Evolutionary conservation across 148 eudicot species (phyloP).

Genomic region (Rhododendron molle): DNA sequence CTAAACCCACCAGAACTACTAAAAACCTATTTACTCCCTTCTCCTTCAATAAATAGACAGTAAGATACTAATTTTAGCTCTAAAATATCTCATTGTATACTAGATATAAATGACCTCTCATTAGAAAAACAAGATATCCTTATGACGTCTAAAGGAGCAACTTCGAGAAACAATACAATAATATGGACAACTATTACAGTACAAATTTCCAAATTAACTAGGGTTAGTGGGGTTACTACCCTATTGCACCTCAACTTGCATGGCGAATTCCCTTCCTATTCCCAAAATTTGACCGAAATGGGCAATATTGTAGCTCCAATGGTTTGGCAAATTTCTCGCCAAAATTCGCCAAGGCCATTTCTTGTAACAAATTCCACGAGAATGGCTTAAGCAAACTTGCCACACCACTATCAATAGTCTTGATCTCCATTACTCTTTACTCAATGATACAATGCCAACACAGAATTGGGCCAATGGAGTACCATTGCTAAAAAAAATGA

Average conservation of each 20-base stretch:
- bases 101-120: background rate
- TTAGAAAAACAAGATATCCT: background rate
- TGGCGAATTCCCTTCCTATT: background rate
- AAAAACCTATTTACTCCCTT: background rate
- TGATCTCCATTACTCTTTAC: background rate
- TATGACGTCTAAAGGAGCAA: background rate
- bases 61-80: background rate
- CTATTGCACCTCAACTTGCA: background rate
- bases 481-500: background rate
- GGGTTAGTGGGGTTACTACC: background rate
- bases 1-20: background rate
- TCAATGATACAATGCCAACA: background rate
- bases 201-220: background rate
- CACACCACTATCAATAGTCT: background rate
- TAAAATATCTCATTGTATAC: background rate
- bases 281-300: background rate
- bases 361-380: background rate
- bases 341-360: background rate
- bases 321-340: background rate
- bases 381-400: background rate
- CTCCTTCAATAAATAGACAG: background rate
- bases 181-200: background rate
- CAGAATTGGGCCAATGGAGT: background rate
- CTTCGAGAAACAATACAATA: background rate
- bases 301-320: background rate